Percentiles rank a stretch among this genome's conserved stretches.
phyloP scores from a whole-genome alignment of 306 rosid species.

The Vicia villosa region DNA sequence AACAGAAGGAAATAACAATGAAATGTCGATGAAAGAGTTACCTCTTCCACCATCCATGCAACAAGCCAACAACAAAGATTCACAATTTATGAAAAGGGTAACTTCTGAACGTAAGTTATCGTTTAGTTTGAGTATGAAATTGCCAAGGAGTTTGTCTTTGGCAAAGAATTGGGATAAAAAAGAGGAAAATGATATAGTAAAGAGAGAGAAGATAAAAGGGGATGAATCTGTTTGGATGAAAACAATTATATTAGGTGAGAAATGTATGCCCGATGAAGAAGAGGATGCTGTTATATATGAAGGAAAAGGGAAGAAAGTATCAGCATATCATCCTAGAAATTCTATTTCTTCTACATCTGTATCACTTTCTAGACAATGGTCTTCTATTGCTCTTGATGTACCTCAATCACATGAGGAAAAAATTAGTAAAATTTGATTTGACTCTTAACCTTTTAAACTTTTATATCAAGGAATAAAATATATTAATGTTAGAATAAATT shows the following conservation, averaged over 20 bases:
- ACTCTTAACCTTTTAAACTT: not conserved
- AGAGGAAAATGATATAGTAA: not conserved
- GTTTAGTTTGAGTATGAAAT: conserved; percentile 46
- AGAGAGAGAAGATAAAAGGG: conserved; percentile 39
- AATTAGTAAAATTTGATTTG: conserved; percentile 21
- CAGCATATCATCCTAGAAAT: conserved; percentile 68
- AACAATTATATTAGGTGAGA: conserved; percentile 78
- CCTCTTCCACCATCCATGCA: conserved; percentile 59
- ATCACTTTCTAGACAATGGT: conserved; percentile 57
- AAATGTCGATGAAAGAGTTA: conserved; percentile 36
- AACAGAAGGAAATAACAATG: conserved; percentile 2
- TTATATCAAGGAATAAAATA: not conserved
- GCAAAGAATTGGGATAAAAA: conserved; percentile 41
- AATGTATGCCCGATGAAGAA: conserved; percentile 65
- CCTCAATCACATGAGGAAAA: conserved; percentile 17
- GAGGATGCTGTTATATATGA: conserved; percentile 57
- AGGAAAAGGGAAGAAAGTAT: conserved; percentile 61
- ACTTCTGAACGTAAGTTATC: conserved; percentile 47
- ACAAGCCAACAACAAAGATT: not conserved
- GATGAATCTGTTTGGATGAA: conserved; percentile 87
- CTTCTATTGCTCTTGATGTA: conserved; percentile 41
- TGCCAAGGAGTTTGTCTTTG: conserved; percentile 58
- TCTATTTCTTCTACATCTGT: conserved; percentile 30
- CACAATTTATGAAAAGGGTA: conserved; percentile 38
- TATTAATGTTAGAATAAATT: not conserved